Conservation (phyloP, 1,139 yeast species). For the Kurtzmaniella natalensis region DNA sequence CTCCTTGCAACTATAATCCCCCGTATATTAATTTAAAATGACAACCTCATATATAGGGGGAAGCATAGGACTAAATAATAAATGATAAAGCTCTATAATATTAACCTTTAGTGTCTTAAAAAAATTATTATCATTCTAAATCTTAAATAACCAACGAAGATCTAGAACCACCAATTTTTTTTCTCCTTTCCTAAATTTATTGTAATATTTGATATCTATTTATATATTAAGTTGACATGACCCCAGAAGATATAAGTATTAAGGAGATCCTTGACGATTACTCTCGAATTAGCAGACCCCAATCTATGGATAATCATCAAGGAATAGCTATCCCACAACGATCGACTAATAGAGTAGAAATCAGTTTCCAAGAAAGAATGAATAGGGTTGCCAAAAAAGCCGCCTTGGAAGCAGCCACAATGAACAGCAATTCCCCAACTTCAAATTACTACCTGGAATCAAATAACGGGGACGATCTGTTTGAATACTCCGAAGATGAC, state of each 20-base stretch:
- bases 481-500: conserved; percentile 5
- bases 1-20: no score
- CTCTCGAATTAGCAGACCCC: not conserved
- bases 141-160: no score
- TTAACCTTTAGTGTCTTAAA: no score
- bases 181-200: no score
- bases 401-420: not conserved
- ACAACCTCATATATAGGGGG: no score
- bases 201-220: no score
- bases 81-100: no score
- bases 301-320: conserved; percentile 3
- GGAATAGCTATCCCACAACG: conserved; percentile 1
- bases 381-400: not conserved
- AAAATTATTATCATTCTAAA: no score
- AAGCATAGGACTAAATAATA: no score
- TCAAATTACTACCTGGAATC: conserved; percentile 3
- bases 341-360: not conserved
- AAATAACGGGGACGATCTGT: conserved; percentile 6
- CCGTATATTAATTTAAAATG: no score
- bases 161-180: no score
- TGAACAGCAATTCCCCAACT: not conserved
- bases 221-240: no score
- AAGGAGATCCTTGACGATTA: conserved; percentile 3
- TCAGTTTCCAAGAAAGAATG: not conserved
- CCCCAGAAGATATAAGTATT: conserved; percentile 3